A percentile compares a stretch with the other conserved stretches of the same genome.
These are phyloP conservation scores for Eucalyptus cloeziana DNA, from an alignment of 345 rosid genomes.

Conservation along the genomic window DNA sequence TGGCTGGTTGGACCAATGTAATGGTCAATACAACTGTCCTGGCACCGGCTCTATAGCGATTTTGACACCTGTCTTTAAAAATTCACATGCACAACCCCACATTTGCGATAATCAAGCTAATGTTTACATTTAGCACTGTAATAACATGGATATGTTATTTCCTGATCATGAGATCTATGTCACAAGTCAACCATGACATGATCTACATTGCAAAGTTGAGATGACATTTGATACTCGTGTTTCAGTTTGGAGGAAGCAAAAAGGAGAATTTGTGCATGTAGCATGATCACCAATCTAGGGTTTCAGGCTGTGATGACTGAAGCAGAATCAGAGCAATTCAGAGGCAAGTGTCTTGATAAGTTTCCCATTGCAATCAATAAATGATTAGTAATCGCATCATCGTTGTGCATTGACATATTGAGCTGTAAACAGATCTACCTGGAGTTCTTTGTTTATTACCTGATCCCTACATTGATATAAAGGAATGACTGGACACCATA, in stretches of 20 bases:
- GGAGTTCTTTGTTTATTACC: conserved; percentile 74
- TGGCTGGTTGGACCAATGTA: conserved; percentile 52
- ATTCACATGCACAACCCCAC: conserved; percentile 2
- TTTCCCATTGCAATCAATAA: neutral
- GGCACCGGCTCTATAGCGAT: conserved; percentile 36
- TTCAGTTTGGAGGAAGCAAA: conserved; percentile 74
- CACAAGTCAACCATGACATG: too few species aligned
- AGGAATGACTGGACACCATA: conserved; percentile 14
- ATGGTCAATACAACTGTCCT: conserved; percentile 65
- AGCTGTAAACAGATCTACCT: conserved; percentile 2
- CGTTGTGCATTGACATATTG: neutral
- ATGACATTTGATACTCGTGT: neutral
- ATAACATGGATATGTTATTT: too few species aligned
- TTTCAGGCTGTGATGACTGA: conserved; percentile 52
- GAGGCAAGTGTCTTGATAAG: conserved; percentile 10
- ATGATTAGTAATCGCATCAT: neutral
- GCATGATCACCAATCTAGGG: conserved; percentile 48
- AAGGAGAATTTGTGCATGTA: conserved; percentile 65
- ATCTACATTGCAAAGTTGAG: too few species aligned
- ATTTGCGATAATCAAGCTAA: too few species aligned
- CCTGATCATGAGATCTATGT: too few species aligned
- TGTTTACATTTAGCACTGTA: too few species aligned
- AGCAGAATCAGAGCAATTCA: conserved; percentile 56
- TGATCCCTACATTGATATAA: conserved; percentile 59
- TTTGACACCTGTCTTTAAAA: conserved; percentile 35